A percentile compares a stretch with the other conserved stretches of the same genome.
Conservation (phyloP, 768 basidiomycete genomes). For the Rhodotorula babjevae region DNA sequence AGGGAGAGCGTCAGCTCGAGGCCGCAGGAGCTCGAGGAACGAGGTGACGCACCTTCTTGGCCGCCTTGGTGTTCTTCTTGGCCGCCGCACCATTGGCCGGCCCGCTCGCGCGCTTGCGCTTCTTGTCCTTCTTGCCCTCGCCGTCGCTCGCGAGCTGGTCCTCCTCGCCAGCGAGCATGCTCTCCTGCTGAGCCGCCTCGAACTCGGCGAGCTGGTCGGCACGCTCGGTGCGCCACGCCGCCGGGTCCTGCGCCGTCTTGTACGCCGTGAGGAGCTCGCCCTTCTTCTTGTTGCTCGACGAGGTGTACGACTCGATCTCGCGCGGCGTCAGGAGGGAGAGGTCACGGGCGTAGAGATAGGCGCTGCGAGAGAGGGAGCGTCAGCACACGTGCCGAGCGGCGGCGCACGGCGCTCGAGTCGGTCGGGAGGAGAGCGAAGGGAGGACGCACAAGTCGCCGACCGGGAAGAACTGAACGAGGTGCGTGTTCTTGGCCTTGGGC, state of each 20-base stretch:
- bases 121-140: slow-evolving; percentile 19
- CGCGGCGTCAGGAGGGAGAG: slow-evolving; percentile 69
- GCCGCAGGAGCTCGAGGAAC: too few species aligned
- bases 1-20: slow-evolving; percentile 42
- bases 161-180: slow-evolving; percentile 16
- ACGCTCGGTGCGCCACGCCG: slow-evolving; percentile 55
- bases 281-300: slow-evolving; percentile 61
- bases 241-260: slow-evolving; percentile 67
- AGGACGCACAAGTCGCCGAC: slow-evolving; percentile 80
- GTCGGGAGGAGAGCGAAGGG: slow-evolving; percentile 14
- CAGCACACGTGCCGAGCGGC: too few species aligned
- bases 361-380: slow-evolving; percentile 52
- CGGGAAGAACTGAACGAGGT: slow-evolving; percentile 84
- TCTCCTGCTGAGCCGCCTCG: slow-evolving; percentile 60
- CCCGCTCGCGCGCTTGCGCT: slow-evolving; percentile 48
- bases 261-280: slow-evolving; percentile 66
- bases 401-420: too few species aligned
- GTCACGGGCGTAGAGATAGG: slow-evolving; percentile 78
- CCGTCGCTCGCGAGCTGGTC: slow-evolving; percentile 15
- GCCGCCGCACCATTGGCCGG: neutral
- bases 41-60: slow-evolving; percentile 24
- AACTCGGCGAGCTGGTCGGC: slow-evolving; percentile 54
- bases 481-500: slow-evolving; percentile 66
- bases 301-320: slow-evolving; percentile 81
- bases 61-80: slow-evolving; percentile 52